These are phyloP conservation scores for Cyclanthera cordifolia DNA, from an alignment of 306 rosid genomes.

Conservation along the genomic window DNA sequence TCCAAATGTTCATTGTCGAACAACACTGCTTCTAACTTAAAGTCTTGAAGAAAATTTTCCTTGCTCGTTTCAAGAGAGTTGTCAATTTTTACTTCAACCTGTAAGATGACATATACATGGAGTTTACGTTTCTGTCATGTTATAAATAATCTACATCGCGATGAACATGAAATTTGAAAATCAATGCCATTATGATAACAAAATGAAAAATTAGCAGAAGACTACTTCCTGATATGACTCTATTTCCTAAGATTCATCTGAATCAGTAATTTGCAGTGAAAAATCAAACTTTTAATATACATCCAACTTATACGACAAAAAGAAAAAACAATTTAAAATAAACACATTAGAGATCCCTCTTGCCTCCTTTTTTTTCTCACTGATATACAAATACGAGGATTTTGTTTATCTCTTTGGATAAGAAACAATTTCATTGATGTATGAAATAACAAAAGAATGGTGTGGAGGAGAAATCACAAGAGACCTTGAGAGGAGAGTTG, in stretches of 20 bases:
- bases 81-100: slow-evolving; percentile 88
- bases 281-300: neutral
- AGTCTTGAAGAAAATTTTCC: slow-evolving; percentile 44
- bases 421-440: no score
- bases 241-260: neutral
- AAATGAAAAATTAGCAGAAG: neutral
- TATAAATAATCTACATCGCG: neutral
- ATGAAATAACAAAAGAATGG: no score
- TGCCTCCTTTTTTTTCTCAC: neutral
- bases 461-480: no score
- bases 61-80: slow-evolving; percentile 47
- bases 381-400: no score
- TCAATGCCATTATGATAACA: neutral
- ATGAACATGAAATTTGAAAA: neutral
- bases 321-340: neutral
- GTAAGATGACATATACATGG: slow-evolving; percentile 16
- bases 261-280: neutral
- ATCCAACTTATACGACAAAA: neutral
- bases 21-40: slow-evolving; percentile 53
- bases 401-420: neutral
- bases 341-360: neutral
- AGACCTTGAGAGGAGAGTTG: no score
- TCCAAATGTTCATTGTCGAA: slow-evolving; percentile 23
- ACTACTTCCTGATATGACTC: neutral
- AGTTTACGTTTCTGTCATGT: neutral